phyloP scores from a whole-genome alignment of 148 eudicot species.

The Amaranthus hypochondriacus region DNA sequence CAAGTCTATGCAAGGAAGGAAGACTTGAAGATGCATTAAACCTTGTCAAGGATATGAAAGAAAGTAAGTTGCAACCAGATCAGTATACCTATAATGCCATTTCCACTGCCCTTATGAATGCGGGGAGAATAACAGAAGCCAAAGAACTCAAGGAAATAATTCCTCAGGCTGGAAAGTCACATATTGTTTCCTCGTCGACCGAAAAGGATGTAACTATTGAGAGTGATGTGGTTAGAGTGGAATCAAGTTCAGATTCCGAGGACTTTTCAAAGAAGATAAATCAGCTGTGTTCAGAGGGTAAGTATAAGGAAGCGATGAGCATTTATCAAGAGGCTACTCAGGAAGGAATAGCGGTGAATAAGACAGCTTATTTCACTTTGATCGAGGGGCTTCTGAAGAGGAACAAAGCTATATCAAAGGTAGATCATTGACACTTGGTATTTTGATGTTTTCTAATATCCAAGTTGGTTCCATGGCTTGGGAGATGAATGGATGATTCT shows the following conservation, averaged over 20 bases:
- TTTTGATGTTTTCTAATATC: not conserved
- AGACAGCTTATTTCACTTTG: constrained; percentile 48
- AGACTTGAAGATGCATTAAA: constrained; percentile 59
- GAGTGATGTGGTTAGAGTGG: constrained; percentile 20
- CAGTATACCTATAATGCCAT: constrained; percentile 54
- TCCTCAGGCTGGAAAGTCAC: constrained; percentile 27
- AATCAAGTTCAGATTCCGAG: constrained; percentile 32
- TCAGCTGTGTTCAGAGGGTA: constrained; percentile 48
- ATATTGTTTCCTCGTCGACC: constrained; percentile 15
- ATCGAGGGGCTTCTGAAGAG: constrained; percentile 66
- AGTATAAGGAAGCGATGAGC: constrained; percentile 70
- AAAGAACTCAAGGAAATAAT: constrained; percentile 46
- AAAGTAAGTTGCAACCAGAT: constrained; percentile 60
- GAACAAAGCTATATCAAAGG: constrained; percentile 35
- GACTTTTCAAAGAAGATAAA: constrained; percentile 50
- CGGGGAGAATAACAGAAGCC: constrained; percentile 56
- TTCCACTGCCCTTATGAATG: constrained; percentile 46
- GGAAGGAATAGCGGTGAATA: constrained; percentile 45
- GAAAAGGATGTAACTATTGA: constrained; percentile 26
- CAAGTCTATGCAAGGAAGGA: constrained; percentile 62
- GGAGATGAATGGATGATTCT: not conserved
- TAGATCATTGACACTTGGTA: constrained; percentile 7
- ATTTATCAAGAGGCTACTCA: constrained; percentile 39
- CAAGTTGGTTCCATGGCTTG: constrained; percentile 5
- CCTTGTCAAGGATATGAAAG: constrained; percentile 60